Conservation (phyloP, 208 protist genomes). For the Phytomonas sp. region DNA sequence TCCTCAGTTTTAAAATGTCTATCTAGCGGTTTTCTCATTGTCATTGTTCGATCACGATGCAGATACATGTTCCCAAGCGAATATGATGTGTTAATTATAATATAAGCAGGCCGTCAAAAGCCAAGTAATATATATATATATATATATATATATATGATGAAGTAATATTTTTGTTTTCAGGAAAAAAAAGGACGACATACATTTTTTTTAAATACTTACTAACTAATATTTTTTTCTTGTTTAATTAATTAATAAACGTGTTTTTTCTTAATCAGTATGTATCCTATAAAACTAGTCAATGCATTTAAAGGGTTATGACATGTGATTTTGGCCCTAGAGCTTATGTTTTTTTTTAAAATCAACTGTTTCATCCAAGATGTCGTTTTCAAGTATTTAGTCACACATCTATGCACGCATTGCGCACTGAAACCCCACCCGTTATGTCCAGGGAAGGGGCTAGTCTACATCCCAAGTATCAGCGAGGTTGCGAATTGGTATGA, state of each 20-base stretch:
- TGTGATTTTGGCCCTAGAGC: conserved; percentile 1
- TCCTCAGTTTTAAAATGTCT: background rate
- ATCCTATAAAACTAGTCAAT: background rate
- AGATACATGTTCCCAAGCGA: background rate
- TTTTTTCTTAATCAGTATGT: background rate
- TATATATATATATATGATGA: background rate
- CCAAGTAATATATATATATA: no score
- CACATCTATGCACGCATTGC: background rate
- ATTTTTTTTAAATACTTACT: background rate
- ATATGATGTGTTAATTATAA: background rate
- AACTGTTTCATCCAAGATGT: background rate
- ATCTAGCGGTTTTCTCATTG: background rate
- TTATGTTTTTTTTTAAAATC: background rate
- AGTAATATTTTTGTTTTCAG: background rate
- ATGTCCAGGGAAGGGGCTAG: background rate
- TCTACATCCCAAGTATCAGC: background rate
- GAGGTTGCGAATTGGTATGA: background rate
- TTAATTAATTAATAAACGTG: background rate
- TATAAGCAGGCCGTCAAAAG: background rate
- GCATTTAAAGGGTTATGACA: background rate
- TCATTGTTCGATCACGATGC: background rate
- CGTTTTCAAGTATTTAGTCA: background rate
- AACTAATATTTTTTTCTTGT: background rate
- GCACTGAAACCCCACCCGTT: background rate
- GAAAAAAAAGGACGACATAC: background rate